Percentiles rank a stretch among this genome's conserved stretches.
Evolutionary conservation across 2,329 filamentous ascomycete species (phyloP).

Genomic region (Hymenoscyphus albidus): DNA sequence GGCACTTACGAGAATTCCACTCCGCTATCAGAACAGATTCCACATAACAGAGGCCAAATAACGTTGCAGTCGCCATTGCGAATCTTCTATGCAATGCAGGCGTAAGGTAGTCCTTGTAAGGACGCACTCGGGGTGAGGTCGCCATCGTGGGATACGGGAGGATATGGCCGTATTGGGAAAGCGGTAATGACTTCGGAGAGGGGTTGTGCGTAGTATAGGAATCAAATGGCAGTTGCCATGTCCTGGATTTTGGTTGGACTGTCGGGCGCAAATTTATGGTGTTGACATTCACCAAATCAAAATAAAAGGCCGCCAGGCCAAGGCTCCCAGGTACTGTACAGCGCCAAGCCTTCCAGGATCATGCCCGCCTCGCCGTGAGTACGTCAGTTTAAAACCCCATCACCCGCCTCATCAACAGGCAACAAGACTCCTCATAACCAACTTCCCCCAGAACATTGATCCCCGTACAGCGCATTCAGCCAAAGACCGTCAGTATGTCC

Average conservation of each 20-base stretch:
- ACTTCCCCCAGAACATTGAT: not conserved
- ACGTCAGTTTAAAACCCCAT: slow-evolving; percentile 26
- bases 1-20: slow-evolving; percentile 64
- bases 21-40: slow-evolving; percentile 67
- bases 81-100: slow-evolving; percentile 85
- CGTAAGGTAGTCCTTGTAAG: slow-evolving; percentile 73
- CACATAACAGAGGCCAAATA: slow-evolving; percentile 68
- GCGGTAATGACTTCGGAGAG: slow-evolving; percentile 21
- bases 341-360: slow-evolving; percentile 11
- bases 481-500: slow-evolving; percentile 59
- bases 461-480: not conserved
- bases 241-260: slow-evolving; percentile 21
- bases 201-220: not conserved
- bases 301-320: slow-evolving; percentile 25
- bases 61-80: slow-evolving; percentile 67
- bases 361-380: slow-evolving; percentile 9
- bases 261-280: slow-evolving; percentile 16
- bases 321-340: not conserved
- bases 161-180: not conserved
- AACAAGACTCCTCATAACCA: slow-evolving; percentile 20
- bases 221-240: slow-evolving; percentile 7
- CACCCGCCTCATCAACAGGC: slow-evolving; percentile 23
- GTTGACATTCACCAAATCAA: slow-evolving; percentile 27
- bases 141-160: slow-evolving; percentile 28
- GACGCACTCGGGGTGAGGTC: slow-evolving; percentile 33